These are phyloP conservation scores for Trichoderma sp. DNA, from an alignment of 2,329 filamentous ascomycete species.

Conservation along the genomic window DNA sequence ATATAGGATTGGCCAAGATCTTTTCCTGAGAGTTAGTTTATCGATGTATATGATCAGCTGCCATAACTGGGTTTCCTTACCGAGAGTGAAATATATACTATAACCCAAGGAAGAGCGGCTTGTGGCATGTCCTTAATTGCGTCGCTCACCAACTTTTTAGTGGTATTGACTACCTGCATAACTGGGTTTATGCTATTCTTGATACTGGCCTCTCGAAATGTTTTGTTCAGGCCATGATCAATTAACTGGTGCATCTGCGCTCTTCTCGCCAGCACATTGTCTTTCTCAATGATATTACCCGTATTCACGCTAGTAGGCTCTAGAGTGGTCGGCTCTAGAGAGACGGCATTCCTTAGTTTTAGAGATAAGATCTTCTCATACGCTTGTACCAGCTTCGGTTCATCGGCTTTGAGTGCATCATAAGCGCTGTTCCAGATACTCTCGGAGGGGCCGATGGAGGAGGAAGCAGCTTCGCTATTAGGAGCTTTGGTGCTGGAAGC, in stretches of 20 bases:
- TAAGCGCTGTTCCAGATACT: neutral
- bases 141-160: neutral
- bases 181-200: neutral
- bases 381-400: neutral
- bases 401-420: neutral
- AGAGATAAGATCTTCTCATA: neutral
- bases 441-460: neutral
- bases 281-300: neutral
- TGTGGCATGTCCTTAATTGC: conserved; percentile 31
- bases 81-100: conserved; percentile 36
- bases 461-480: neutral
- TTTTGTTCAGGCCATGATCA: neutral
- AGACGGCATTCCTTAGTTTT: neutral
- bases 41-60: neutral
- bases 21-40: neutral
- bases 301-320: neutral
- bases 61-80: conserved; percentile 24
- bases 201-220: neutral
- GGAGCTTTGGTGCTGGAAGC: neutral
- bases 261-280: neutral
- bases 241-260: neutral
- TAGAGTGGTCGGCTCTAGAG: neutral
- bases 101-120: conserved; percentile 38
- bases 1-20: neutral
- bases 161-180: neutral